Evolutionary conservation across 2,329 filamentous ascomycete species (phyloP).

Genomic region (Ophiostoma sp.): DNA sequence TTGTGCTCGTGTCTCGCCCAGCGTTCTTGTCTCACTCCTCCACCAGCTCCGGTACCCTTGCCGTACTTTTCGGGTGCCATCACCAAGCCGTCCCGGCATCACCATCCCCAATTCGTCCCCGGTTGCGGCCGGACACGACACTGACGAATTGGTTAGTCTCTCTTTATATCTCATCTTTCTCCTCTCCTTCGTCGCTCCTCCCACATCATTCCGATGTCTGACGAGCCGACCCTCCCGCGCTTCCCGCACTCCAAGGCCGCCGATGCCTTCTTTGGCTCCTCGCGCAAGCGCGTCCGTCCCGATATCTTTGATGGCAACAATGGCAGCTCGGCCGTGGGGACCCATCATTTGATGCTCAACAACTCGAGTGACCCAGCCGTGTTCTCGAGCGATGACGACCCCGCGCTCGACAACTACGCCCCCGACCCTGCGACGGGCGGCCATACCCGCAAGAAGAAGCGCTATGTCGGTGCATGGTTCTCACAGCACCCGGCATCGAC

Average conservation of each 20-base stretch:
- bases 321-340: slow-evolving; percentile 4
- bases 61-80: background rate
- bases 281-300: slow-evolving; percentile 23
- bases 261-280: slow-evolving; percentile 23
- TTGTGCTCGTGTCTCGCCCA: background rate
- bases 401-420: slow-evolving; percentile 59
- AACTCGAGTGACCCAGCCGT: slow-evolving; percentile 66
- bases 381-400: slow-evolving; percentile 69
- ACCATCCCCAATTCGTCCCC: slow-evolving; percentile 14
- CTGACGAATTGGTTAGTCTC: slow-evolving; percentile 18
- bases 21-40: background rate
- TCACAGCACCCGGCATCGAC: slow-evolving; percentile 41
- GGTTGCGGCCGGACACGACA: slow-evolving; percentile 17
- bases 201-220: slow-evolving; percentile 20
- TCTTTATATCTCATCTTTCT: background rate
- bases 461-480: slow-evolving; percentile 64
- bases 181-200: background rate
- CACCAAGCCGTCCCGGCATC: background rate
- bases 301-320: slow-evolving; percentile 19
- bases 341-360: slow-evolving; percentile 35
- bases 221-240: slow-evolving; percentile 26
- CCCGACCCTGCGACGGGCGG: slow-evolving; percentile 33
- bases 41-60: background rate
- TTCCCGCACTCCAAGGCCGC: slow-evolving; percentile 24
- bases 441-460: slow-evolving; percentile 51